Percentiles rank a stretch among this genome's conserved stretches.
Conservation (phyloP, 768 basidiomycete genomes). For the Amanita exitialis region DNA sequence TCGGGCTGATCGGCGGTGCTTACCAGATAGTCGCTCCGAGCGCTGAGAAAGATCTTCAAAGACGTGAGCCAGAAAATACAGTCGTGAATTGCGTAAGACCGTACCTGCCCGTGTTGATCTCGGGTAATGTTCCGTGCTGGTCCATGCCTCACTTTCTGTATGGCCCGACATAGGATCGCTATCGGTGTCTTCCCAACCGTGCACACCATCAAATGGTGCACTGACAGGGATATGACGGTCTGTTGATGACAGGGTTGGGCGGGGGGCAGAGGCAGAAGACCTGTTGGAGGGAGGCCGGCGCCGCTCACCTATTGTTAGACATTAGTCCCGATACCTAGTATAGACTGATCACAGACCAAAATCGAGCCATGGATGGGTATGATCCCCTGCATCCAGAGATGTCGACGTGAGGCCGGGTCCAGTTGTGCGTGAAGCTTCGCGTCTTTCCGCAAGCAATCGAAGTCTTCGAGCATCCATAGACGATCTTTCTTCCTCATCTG, state of each 20-base stretch:
- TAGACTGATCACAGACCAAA: not conserved
- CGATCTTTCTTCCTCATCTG: conserved; percentile 4
- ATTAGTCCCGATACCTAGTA: not conserved
- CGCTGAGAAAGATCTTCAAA: not conserved
- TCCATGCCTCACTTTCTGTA: not conserved
- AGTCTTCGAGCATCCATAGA: not conserved
- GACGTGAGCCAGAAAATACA: not conserved
- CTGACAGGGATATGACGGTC: not conserved
- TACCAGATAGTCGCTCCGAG: conserved; percentile 1
- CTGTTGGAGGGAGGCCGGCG: not conserved
- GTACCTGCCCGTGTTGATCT: not conserved
- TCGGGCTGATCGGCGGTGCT: not conserved
- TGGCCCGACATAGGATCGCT: not conserved
- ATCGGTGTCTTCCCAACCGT: conserved; percentile 2
- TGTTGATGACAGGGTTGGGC: not conserved
- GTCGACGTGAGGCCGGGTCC: not conserved
- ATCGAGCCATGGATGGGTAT: conserved; percentile 1
- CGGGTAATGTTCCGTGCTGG: not conserved
- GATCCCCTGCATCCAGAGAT: not conserved
- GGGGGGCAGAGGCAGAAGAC: not conserved
- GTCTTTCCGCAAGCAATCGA: conserved; percentile 1
- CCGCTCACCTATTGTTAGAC: not conserved
- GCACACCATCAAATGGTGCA: not conserved
- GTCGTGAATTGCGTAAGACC: not conserved
- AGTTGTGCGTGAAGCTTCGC: not conserved